phyloP scores from a whole-genome alignment of 1,284 basidiomycete genomes.

The Pseudozyma flocculosa region DNA sequence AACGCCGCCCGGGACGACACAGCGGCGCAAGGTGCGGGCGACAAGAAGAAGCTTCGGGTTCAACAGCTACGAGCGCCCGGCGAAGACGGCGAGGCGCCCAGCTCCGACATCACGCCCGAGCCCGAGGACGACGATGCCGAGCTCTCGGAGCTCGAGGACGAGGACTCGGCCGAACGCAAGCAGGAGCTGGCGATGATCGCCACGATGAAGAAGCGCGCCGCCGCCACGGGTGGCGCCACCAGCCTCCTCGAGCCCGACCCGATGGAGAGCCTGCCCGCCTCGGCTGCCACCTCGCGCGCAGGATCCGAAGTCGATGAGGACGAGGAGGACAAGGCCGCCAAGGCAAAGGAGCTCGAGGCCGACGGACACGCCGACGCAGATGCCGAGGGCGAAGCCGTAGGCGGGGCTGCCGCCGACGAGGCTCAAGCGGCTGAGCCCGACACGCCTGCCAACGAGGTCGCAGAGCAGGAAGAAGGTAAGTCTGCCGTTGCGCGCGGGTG shows the following conservation, averaged over 20 bases:
- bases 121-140: constrained; percentile 29
- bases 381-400: neutral
- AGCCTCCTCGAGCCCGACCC: constrained; percentile 41
- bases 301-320: constrained; percentile 21
- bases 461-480: constrained; percentile 29
- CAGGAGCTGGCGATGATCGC: constrained; percentile 35
- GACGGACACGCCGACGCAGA: neutral
- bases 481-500: too few relatives aligned
- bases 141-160: constrained; percentile 22
- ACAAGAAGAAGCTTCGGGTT: constrained; percentile 15
- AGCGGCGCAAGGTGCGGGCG: constrained; percentile 1
- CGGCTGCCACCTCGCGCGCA: constrained; percentile 40
- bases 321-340: constrained; percentile 21
- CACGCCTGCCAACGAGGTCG: constrained; percentile 28
- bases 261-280: constrained; percentile 36
- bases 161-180: constrained; percentile 17
- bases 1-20: constrained; percentile 14
- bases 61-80: constrained; percentile 18
- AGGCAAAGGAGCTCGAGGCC: constrained; percentile 6
- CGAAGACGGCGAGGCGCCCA: constrained; percentile 20
- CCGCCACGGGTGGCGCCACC: constrained; percentile 46
- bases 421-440: constrained; percentile 13
- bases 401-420: constrained; percentile 1
- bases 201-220: constrained; percentile 48
- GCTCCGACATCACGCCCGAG: constrained; percentile 39